A percentile compares a stretch with the other conserved stretches of the same genome.
These are phyloP conservation scores for Arbutus unedo DNA, from an alignment of 148 eudicot species.

Conservation along the genomic window DNA sequence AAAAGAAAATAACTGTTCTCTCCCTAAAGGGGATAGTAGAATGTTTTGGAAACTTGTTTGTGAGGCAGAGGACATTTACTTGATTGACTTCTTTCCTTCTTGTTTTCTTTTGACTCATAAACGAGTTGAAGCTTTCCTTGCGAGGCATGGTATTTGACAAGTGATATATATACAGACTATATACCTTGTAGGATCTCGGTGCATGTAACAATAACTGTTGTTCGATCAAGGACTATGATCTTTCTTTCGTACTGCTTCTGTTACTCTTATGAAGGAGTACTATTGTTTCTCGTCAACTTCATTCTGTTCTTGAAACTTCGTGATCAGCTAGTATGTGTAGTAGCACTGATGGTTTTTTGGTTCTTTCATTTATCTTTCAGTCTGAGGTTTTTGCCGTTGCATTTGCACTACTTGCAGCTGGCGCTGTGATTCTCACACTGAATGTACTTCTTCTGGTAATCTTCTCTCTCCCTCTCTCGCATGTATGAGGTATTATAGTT, in stretches of 20 bases:
- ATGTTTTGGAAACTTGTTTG: neutral
- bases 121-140: neutral
- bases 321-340: neutral
- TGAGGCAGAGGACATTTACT: neutral
- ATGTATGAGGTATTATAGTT: neutral
- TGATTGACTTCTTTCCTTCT: neutral
- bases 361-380: slow-evolving; percentile 38
- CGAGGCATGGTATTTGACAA: neutral
- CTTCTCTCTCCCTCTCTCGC: slow-evolving; percentile 20
- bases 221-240: neutral
- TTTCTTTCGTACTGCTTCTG: neutral
- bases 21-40: neutral
- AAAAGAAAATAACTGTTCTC: too few relatives aligned
- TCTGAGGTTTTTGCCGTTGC: slow-evolving; percentile 99
- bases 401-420: slow-evolving; percentile 95
- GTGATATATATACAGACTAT: neutral
- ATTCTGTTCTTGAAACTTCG: neutral
- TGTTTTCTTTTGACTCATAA: neutral
- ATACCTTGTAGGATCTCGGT: neutral
- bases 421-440: slow-evolving; percentile 92
- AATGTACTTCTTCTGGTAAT: slow-evolving; percentile 92
- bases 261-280: neutral
- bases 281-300: neutral
- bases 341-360: slow-evolving; percentile 8
- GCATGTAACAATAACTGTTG: neutral